Conservation (phyloP, 305 asterid genomes). For the Fraxinus nigra region DNA sequence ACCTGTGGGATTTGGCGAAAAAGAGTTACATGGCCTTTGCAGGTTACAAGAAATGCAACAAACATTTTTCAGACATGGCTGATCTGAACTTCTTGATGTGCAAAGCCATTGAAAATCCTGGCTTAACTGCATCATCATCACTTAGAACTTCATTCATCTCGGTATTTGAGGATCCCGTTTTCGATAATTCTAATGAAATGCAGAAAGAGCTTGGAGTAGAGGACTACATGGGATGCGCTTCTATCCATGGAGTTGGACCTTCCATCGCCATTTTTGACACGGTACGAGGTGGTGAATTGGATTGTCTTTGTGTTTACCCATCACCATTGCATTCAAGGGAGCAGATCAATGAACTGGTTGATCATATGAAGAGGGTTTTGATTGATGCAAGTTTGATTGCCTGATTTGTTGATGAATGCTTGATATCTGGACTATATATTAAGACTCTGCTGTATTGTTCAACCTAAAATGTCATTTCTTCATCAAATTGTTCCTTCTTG, state of each 20-base stretch:
- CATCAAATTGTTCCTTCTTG: not conserved
- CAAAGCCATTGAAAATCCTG: conserved; percentile 55
- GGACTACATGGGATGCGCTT: conserved; percentile 64
- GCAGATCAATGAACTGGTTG: conserved; percentile 47
- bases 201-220: conserved; percentile 39
- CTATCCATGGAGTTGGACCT: conserved; percentile 68
- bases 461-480: not conserved
- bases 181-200: conserved; percentile 30
- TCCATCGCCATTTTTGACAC: conserved; percentile 60
- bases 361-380: conserved; percentile 39
- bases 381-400: conserved; percentile 24
- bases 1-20: conserved; percentile 35
- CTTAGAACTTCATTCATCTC: conserved; percentile 49
- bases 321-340: conserved; percentile 66
- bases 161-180: conserved; percentile 63
- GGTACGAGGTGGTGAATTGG: conserved; percentile 48
- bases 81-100: conserved; percentile 59
- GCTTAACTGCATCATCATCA: conserved; percentile 47
- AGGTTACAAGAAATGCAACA: conserved; percentile 41
- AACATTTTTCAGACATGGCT: conserved; percentile 64
- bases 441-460: not conserved
- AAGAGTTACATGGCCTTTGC: conserved; percentile 33
- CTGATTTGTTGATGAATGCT: not conserved
- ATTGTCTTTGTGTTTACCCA: conserved; percentile 62
- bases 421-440: not conserved